phyloP scores from a whole-genome alignment of 108 stramenopile genomes.

The Pseudonitzschia multiseries region DNA sequence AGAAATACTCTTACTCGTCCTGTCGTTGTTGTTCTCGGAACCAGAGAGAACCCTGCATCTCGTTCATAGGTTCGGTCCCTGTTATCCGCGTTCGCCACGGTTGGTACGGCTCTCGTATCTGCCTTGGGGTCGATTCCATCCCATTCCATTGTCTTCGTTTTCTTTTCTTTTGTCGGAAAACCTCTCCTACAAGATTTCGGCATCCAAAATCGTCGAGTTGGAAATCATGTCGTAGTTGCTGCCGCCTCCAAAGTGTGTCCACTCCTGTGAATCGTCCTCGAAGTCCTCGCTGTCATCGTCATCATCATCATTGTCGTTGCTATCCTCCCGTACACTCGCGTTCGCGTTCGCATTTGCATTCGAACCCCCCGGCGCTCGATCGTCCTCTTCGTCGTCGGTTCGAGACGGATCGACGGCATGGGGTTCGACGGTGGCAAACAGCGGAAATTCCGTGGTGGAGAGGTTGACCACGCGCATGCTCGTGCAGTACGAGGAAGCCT shows the following conservation, averaged over 20 bases:
- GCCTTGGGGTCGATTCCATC: too few species aligned
- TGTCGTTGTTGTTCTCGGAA: too few species aligned
- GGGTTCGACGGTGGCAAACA: slow-evolving; percentile 56
- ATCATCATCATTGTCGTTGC: neutral
- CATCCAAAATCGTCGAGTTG: slow-evolving; percentile 15
- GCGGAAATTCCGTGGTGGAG: slow-evolving; percentile 57
- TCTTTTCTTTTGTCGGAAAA: too few species aligned
- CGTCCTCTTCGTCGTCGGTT: slow-evolving; percentile 4
- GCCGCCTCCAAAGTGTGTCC: slow-evolving; percentile 14
- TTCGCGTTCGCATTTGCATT: too few species aligned
- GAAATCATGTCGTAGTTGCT: slow-evolving; percentile 8
- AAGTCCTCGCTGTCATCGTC: neutral
- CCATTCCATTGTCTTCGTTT: too few species aligned
- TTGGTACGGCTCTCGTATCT: too few species aligned
- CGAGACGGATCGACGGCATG: slow-evolving; percentile 37
- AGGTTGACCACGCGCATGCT: slow-evolving; percentile 60
- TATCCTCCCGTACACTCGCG: too few species aligned
- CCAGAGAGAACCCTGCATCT: too few species aligned
- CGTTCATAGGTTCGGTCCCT: too few species aligned
- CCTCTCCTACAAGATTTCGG: slow-evolving; percentile 18
- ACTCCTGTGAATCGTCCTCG: neutral
- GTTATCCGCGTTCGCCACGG: too few species aligned
- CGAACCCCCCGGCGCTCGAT: too few species aligned
- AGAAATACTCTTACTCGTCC: too few species aligned
- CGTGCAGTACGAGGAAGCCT: slow-evolving; percentile 30